Evolutionary conservation across 148 eudicot species (phyloP).

Genomic region (Tetragonia tetragonoides): DNA sequence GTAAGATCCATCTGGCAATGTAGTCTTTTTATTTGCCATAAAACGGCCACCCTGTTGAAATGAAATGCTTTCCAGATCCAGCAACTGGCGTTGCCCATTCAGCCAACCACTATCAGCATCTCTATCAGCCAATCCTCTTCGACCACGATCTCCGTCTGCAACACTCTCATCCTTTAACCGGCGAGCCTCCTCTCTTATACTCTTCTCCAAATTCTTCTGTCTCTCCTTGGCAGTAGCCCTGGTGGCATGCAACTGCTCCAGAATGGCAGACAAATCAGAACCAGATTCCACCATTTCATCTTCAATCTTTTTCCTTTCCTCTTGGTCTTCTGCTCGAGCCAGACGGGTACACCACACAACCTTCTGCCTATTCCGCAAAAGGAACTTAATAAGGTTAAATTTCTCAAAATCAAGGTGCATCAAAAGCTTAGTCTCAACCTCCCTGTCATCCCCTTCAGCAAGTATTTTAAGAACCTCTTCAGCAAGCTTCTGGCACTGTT

Average conservation of each 20-base stretch:
- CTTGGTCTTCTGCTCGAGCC: conserved; percentile 76
- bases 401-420: conserved; percentile 62
- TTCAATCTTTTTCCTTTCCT: conserved; percentile 58
- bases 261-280: conserved; percentile 51
- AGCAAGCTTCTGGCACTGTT: conserved; percentile 65
- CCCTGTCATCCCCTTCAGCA: conserved; percentile 66
- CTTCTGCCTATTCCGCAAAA: conserved; percentile 58
- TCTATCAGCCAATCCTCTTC: conserved; percentile 42
- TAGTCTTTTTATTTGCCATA: conserved; percentile 67
- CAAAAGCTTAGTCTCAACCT: conserved; percentile 57
- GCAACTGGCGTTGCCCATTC: conserved; percentile 68
- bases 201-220: conserved; percentile 73
- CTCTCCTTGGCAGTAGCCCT: conserved; percentile 81
- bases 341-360: conserved; percentile 80
- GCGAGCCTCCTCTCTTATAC: conserved; percentile 72
- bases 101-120: conserved; percentile 67
- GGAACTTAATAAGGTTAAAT: conserved; percentile 58
- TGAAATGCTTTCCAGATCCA: conserved; percentile 63
- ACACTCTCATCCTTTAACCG: conserved; percentile 56
- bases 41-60: conserved; percentile 67
- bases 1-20: conserved; percentile 58
- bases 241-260: conserved; percentile 81
- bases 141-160: conserved; percentile 45
- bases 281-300: conserved; percentile 60
- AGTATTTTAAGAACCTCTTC: conserved; percentile 69